These are phyloP conservation scores for Cyphellophora attinorum DNA, from an alignment of 2,329 filamentous ascomycete species.

Conservation along the genomic window DNA sequence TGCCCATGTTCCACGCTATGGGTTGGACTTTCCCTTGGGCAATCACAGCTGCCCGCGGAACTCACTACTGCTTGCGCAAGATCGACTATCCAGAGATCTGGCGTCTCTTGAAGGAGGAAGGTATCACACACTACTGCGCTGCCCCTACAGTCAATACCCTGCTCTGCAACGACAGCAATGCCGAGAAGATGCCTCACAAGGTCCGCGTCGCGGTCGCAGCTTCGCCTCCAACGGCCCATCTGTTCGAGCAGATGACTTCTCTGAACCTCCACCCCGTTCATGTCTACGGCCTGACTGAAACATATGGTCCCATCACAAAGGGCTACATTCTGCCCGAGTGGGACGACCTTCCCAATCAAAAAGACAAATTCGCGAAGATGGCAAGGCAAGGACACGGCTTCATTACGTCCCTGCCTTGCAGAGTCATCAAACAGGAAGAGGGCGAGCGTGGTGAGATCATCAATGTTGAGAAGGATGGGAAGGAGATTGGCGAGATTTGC, in stretches of 20 bases:
- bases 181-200: conserved; percentile 55
- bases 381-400: conserved; percentile 90
- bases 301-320: conserved; percentile 92
- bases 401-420: conserved; percentile 67
- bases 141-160: conserved; percentile 95
- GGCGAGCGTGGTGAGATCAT: conserved; percentile 32
- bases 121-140: conserved; percentile 89
- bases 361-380: conserved; percentile 82
- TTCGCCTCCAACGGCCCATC: conserved; percentile 75
- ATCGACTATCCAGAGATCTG: conserved; percentile 93
- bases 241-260: conserved; percentile 85
- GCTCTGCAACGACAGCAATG: conserved; percentile 70
- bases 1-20: conserved; percentile 73
- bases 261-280: conserved; percentile 87
- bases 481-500: conserved; percentile 74
- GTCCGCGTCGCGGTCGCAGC: conserved; percentile 89
- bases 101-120: conserved; percentile 74
- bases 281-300: conserved; percentile 81
- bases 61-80: conserved; percentile 87
- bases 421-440: conserved; percentile 71
- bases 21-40: conserved; percentile 87
- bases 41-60: conserved; percentile 85
- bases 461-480: conserved; percentile 60
- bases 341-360: conserved; percentile 56
- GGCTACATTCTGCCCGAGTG: conserved; percentile 80